Base-by-base conservation (phyloP, 2,329 filamentous ascomycete species). In the Raffaelea deltoideospora region DNA sequence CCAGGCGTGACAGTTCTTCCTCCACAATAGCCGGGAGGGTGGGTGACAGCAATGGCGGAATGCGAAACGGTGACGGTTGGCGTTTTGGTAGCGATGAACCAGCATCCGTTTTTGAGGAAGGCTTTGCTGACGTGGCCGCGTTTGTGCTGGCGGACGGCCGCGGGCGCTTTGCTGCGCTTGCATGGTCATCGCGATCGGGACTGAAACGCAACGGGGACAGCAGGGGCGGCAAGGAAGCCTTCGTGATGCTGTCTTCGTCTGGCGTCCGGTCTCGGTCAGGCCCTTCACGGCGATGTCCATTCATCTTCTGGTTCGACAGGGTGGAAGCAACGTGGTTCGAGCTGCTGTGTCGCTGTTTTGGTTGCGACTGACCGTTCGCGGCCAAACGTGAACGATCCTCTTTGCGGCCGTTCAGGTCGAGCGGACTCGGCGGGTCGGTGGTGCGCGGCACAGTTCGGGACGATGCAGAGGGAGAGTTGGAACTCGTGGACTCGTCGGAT, bases 1-100 rank as follows among this genome's bases (percentile, higher is more conserved):
- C 54, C n/a, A 53, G 28, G 22, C 51, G 56, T 14, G 53, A 55
- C 14, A 67, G 51, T 22, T 63, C 61, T 39, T 60, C 63, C 41
- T 73, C 66, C 0, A 75, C 53, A 15, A 63, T 49, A 0, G 65
- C 55, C 1, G 70, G 70, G 7, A 75, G 50, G 0, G 69, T 74
- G 0, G 70, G 70, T 1, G 70, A 75, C 10, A 75, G 54, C 7
- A 74, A 53, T 0, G 61, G 54, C 1, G 69, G 70, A 20, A 73
- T 50, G 33, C 54, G 54, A 9, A 51, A 24, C 0, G 57, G 49
- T 1, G 55, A 49, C 34, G 49, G 60, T 17, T 57, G 51, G 42
- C 57, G 65, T 1, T 34, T 19, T 2, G 28, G n/a, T 8, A 3
- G 17, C 45, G 58, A 67, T 3, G 58, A 67, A 3, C 47, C 46